These are phyloP conservation scores for Cladorrhinum sp. DNA, from an alignment of 2,329 filamentous ascomycete genomes.

Conservation along the genomic window DNA sequence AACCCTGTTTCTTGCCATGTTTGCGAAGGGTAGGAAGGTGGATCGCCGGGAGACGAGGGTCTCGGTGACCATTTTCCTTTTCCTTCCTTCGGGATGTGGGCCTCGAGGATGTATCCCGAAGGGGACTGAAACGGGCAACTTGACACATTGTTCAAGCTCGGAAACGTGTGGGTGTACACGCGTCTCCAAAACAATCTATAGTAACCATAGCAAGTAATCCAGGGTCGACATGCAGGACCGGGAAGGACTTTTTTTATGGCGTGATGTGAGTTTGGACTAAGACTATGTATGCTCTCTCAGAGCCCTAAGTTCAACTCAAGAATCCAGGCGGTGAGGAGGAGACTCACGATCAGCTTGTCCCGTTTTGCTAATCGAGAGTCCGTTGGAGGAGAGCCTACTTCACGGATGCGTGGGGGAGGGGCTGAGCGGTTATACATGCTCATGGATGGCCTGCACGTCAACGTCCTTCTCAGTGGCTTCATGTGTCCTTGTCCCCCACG, in stretches of 20 bases:
- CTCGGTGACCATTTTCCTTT: constrained; percentile 6
- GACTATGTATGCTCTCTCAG: not conserved
- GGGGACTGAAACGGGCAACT: not conserved
- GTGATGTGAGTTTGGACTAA: not conserved
- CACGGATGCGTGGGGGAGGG: not conserved
- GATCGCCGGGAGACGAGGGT: constrained; percentile 6
- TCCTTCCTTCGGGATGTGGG: constrained; percentile 5
- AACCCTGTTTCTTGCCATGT: constrained; percentile 3
- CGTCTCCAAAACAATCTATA: not conserved
- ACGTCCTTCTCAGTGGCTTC: not conserved
- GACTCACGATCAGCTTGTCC: not conserved
- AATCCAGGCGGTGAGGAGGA: not conserved
- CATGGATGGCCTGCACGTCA: not conserved
- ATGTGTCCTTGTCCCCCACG: not conserved
- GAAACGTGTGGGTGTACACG: not conserved
- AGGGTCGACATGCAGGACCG: not conserved
- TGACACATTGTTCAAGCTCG: not conserved
- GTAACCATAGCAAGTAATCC: not conserved
- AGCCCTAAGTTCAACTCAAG: not conserved
- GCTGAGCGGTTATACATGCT: not conserved
- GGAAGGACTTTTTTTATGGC: not conserved
- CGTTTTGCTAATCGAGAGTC: not conserved
- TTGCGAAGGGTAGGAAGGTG: not conserved
- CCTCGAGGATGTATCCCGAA: not conserved
- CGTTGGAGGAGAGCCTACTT: not conserved